Evolutionary conservation across 106 monocot genomes (phyloP).

Genomic region (Platanthera zijinensis): DNA sequence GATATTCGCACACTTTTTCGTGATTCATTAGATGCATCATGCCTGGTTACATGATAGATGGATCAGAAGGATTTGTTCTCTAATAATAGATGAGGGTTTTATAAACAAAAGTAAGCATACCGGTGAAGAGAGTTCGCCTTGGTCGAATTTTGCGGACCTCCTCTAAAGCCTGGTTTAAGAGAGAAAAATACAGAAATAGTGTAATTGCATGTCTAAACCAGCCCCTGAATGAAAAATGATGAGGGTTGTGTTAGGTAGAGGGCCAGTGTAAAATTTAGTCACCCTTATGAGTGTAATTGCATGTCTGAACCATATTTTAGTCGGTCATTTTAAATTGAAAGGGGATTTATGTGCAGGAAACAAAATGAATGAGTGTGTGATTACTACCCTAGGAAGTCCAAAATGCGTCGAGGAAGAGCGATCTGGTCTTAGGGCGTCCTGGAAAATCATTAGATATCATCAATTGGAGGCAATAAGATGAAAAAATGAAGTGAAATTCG

Average conservation of each 20-base stretch:
- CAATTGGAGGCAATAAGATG: not conserved
- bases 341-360: not conserved
- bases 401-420: conserved; percentile 89
- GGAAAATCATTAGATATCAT: not conserved
- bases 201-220: not conserved
- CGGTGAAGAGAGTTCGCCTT: conserved; percentile 86
- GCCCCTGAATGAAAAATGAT: too few species aligned
- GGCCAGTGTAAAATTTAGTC: too few species aligned
- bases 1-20: conserved; percentile 63
- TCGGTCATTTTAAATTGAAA: too few species aligned
- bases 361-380: not conserved
- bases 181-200: not conserved
- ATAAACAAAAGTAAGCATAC: conserved; percentile 21
- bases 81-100: not conserved
- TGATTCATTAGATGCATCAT: conserved; percentile 99
- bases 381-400: conserved; percentile 69
- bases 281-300: too few species aligned
- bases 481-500: conserved; percentile 1
- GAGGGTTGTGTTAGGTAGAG: too few species aligned
- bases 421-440: conserved; percentile 94
- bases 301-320: too few species aligned
- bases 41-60: conserved; percentile 25
- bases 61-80: not conserved
- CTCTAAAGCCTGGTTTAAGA: conserved; percentile 55
- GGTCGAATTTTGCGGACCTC: conserved; percentile 93